Percentiles rank a stretch among this genome's conserved stretches.
Evolutionary conservation across 208 protist species (phyloP).

Genomic region (Trypanosoma boissoni): DNA sequence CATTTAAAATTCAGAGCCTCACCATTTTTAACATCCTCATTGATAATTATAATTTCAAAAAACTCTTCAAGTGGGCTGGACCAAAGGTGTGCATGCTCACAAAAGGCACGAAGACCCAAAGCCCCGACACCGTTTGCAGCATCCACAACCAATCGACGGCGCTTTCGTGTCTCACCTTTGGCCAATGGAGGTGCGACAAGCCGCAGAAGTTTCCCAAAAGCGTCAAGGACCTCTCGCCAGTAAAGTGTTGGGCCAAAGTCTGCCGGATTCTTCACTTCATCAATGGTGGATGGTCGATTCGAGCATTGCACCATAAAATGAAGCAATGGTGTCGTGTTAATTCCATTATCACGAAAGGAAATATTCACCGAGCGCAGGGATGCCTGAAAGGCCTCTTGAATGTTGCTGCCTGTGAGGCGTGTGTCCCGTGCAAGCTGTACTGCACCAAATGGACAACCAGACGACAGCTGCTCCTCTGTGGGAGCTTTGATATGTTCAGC

Average conservation of each 20-base stretch:
- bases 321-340: conserved; percentile 70
- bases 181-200: not conserved
- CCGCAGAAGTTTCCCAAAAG: conserved; percentile 28
- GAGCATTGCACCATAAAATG: conserved; percentile 53
- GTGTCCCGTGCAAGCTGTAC: conserved; percentile 62
- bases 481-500: conserved; percentile 1
- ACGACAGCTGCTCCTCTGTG: conserved; percentile 1
- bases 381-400: conserved; percentile 31
- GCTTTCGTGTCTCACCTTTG: not conserved
- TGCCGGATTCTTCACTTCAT: conserved; percentile 13
- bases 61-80: conserved; percentile 22
- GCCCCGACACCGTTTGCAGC: conserved; percentile 89
- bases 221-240: conserved; percentile 29
- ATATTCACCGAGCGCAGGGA: conserved; percentile 22
- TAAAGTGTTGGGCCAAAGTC: conserved; percentile 28
- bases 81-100: conserved; percentile 28
- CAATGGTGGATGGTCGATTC: conserved; percentile 3
- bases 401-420: conserved; percentile 34
- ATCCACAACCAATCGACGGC: conserved; percentile 74
- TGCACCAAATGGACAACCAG: conserved; percentile 18
- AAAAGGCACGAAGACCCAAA: conserved; percentile 36
- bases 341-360: conserved; percentile 19
- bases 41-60: conserved; percentile 52
- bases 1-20: conserved; percentile 72
- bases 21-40: conserved; percentile 31